Evolutionary conservation across 192 early-diverging fungal species (phyloP).

Genomic region (Coemansia sp.): DNA sequence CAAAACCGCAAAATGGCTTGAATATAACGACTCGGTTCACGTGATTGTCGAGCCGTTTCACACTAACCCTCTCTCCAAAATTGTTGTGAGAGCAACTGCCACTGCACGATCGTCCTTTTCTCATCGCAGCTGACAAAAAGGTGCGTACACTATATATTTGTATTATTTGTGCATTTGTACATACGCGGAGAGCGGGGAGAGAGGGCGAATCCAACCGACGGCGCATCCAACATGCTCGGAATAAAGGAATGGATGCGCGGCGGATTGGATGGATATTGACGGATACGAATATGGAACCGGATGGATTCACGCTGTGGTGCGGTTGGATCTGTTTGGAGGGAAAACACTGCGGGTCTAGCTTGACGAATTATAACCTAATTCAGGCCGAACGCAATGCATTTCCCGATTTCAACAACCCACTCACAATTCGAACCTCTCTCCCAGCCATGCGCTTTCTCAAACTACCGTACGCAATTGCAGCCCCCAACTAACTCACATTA

Average conservation of each 20-base stretch:
- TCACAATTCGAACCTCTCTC: too few species aligned
- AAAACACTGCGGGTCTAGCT: background rate
- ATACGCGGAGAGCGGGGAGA: background rate
- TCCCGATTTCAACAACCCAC: too few species aligned
- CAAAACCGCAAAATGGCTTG: background rate
- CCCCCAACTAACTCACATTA: background rate
- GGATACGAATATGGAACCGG: background rate
- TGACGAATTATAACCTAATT: background rate
- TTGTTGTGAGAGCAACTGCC: background rate
- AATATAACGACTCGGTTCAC: background rate
- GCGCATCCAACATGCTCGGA: background rate
- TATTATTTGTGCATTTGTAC: background rate
- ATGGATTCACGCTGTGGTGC: constrained; percentile 1
- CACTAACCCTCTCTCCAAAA: background rate
- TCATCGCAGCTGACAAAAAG: constrained; percentile 11
- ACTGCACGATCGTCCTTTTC: constrained; percentile 12
- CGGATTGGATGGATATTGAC: background rate
- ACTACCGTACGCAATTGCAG: background rate
- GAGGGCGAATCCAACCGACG: constrained; percentile 1
- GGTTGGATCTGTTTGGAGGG: too few species aligned
- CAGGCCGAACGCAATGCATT: background rate
- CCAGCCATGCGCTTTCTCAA: too few species aligned
- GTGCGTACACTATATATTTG: constrained; percentile 3
- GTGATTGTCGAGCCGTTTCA: background rate
- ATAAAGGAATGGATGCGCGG: background rate